phyloP scores from a whole-genome alignment of 257 asterid genomes.

The Lithospermum erythrorhizon region DNA sequence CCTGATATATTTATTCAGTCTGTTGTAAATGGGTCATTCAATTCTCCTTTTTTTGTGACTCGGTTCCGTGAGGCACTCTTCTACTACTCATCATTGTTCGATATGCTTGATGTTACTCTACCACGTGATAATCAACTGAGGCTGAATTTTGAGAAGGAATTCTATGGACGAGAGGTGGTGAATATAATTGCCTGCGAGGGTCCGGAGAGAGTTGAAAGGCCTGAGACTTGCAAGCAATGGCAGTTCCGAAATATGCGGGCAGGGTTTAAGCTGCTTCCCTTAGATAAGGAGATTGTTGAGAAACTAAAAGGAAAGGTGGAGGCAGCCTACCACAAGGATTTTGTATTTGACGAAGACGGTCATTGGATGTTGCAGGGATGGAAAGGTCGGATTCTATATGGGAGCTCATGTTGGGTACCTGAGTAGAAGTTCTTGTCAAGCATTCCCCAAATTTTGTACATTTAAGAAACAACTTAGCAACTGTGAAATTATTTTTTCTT shows the following conservation, averaged over 20 bases:
- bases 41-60: conserved; percentile 8
- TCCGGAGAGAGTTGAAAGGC: conserved; percentile 7
- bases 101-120: conserved; percentile 4
- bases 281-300: neutral
- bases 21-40: neutral
- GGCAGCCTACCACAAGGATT: too few relatives aligned
- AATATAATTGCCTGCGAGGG: neutral
- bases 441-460: too few relatives aligned
- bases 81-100: conserved; percentile 5
- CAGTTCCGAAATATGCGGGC: conserved; percentile 5
- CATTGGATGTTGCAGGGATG: too few relatives aligned
- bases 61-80: conserved; percentile 10
- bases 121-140: conserved; percentile 1
- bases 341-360: too few relatives aligned
- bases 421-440: too few relatives aligned
- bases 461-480: too few relatives aligned
- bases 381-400: too few relatives aligned
- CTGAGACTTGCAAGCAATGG: conserved; percentile 20
- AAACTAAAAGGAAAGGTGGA: too few relatives aligned
- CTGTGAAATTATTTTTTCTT: too few relatives aligned
- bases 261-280: conserved; percentile 10
- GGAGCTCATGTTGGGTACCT: too few relatives aligned
- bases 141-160: conserved; percentile 1
- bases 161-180: conserved; percentile 3
- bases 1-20: conserved; percentile 7